Evolutionary conservation across 352 stramenopile species (phyloP), one percentile per base, ranked within the genome.

Genomic region (Phytopythium cucurbitacearum): DNA sequence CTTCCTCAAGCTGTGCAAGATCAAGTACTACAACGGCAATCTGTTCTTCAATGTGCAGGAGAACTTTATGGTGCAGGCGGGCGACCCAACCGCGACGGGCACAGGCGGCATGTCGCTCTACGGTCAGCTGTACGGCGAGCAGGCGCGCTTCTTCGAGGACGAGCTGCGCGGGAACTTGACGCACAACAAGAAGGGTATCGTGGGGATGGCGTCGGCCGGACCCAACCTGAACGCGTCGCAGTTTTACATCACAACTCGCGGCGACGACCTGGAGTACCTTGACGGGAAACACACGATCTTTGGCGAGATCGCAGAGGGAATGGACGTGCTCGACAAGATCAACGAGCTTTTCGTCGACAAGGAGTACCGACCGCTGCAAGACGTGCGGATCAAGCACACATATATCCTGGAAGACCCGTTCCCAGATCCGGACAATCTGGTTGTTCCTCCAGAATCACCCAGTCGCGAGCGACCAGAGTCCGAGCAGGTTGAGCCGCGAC

Each of bases 31-130:
- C 69, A 92, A 98, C 71, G 79, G 84, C 52, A 81, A 74, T 52
- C 76, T 98, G 7, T 96, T 98, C 68, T 98, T 97, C 73, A 97
- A 98, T 67, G 85, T 98, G n/a, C 90, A 98, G 67, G 76, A 97
- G 60, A 96, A 97, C 65, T 97, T 97, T 45, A 96, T 98, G 72
- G 76, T 93, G 34, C 94, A 98, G 48, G 73, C 87, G 39, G 70
- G 95, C 65, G 85, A 94, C 54, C 85, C 85, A 4, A 97, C 83
- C 21, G 97, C 90, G 50, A 98, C 97, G 45, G 97, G 97, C n/a
- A 74, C 52, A 3, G 97, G 97, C 32, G 97, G 97, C 48, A 76
- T 81, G 35, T 99, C 95, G 42, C 84, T 99, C 21, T 98, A 97
- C 72, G 94, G 95, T 40, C 64, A 98, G 56, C 73, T 99, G 41